Base-by-base conservation (phyloP, 164 flowering plant species). In the Euptelea pleiosperma region DNA sequence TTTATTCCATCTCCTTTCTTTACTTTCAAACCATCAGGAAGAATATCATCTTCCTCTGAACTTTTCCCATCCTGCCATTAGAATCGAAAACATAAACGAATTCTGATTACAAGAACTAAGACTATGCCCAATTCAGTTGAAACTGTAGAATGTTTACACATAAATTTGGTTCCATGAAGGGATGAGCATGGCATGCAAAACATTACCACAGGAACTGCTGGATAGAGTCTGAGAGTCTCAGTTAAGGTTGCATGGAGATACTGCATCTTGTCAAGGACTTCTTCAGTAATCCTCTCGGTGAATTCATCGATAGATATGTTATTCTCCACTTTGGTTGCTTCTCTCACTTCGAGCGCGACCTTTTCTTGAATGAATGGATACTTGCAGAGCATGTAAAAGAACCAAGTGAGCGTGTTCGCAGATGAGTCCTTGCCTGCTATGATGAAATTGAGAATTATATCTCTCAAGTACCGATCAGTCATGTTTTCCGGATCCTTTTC, bases 201-300 rank as follows among this genome's bases (percentile, higher is more conserved):
- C 22, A 44, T 75, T 82, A 89, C 96, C 85, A 82, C 78, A 1
- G 98, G 94, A 56, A 86, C 85, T 29, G 97, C 81, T 51, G 98
- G 98, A 61, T 82, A 86, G 34, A 92, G 83, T 42, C 96, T 82
- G 41, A 92, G 78, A 31, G 96, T 89, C 72, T 89, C 96, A 8
- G 91, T 70, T 25, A 87, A 61, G 2, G 94, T 72, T 29, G 98
- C 96, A 67, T 87, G 91, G 51, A 93, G 87, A 68, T 86, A 83
- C 3, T 89, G 85, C 96, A 93, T 83, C 59, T 74, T 82, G 16
- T 81, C 92, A 0, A 87, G 61, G 16, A 76, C 71, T 40, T 76
- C 83, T 33, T 87, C 96, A 35, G 58, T 76, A 49, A 86, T 12
- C 31, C 55, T 62, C 1, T 60, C 71, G 0, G 80, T 76, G 53